These are phyloP conservation scores for Sisymbrium altissimum DNA, from an alignment of 345 rosid species.

Conservation along the genomic window DNA sequence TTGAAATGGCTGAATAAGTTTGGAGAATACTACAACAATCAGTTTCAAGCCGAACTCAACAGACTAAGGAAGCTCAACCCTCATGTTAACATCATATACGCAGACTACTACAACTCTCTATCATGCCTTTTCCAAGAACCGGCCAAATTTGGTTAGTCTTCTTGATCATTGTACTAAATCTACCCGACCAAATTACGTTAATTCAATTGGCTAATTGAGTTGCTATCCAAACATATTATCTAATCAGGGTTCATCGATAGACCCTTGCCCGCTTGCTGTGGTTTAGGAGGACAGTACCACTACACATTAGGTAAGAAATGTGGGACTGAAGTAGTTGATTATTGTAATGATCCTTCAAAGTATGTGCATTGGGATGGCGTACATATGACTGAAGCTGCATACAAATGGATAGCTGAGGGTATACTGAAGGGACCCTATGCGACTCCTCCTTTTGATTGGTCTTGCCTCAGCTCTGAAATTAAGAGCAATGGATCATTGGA, in stretches of 20 bases:
- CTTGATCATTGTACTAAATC: neutral
- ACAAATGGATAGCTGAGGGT: constrained; percentile 20
- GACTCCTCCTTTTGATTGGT: constrained; percentile 14
- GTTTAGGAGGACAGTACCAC: neutral
- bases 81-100: constrained; percentile 38
- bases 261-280: constrained; percentile 36
- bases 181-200: neutral
- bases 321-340: constrained; percentile 21
- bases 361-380: constrained; percentile 44
- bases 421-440: constrained; percentile 21
- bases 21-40: constrained; percentile 32
- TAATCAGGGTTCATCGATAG: constrained; percentile 29
- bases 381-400: constrained; percentile 34
- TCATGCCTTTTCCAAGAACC: constrained; percentile 30
- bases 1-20: constrained; percentile 42
- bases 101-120: constrained; percentile 37
- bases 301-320: neutral
- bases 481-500: neutral
- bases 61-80: constrained; percentile 33
- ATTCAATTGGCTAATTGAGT: neutral
- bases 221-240: neutral
- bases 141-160: constrained; percentile 36
- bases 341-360: constrained; percentile 38
- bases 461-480: neutral
- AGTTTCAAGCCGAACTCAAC: constrained; percentile 33